Evolutionary conservation across 2,329 filamentous ascomycete genomes (phyloP), one percentile per base, ranked within the genome.

Genomic region (Fusarium beomiforme): DNA sequence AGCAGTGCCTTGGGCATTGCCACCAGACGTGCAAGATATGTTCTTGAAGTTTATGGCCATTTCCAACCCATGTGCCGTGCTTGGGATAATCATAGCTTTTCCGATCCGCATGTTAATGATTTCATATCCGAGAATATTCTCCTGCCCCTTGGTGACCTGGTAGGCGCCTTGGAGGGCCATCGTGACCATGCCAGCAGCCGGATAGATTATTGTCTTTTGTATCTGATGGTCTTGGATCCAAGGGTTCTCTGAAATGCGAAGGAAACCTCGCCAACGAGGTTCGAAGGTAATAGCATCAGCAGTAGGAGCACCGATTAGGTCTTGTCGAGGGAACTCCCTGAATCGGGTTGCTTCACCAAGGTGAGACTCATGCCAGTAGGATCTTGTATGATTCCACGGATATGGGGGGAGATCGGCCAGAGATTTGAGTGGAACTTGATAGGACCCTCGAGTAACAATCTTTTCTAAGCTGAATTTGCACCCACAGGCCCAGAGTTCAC

Each of bases 351-450:
- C 79, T 17, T 77, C 73, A 23, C 83, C 84, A 5, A 85, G 72
- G 42, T 85, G 83, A 3, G 84, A 85, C 64, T 89, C 87, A 64
- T 86, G 82, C 87, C 87, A 89, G 73, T 88, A 87, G 2, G 75
- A 78, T 29, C 82, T 85, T 29, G 79, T 76, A 63, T 88, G 87
- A 33, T 88, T 87, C 86, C 87, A 89, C 5, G 85, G 82, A 64
- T 89, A 89, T 2, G 82, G 79, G 4, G 87, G 87, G 34, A 89
- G 75, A 62, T 85, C 82, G 2, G 79, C 71, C 6, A 88, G 77
- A 23, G 82, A 82, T 57, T 78, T 78, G n/a, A 74, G 73, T 6
- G 39, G 57, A 11, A 34, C n/a, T 17, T 66, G 59, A 14, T 54
- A 42, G 10, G 64, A 43, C 2, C 66, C 64, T 36, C 71, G 75